These are phyloP conservation scores for Metschnikowia matae DNA, from an alignment of 805 yeast species.

Conservation along the genomic window DNA sequence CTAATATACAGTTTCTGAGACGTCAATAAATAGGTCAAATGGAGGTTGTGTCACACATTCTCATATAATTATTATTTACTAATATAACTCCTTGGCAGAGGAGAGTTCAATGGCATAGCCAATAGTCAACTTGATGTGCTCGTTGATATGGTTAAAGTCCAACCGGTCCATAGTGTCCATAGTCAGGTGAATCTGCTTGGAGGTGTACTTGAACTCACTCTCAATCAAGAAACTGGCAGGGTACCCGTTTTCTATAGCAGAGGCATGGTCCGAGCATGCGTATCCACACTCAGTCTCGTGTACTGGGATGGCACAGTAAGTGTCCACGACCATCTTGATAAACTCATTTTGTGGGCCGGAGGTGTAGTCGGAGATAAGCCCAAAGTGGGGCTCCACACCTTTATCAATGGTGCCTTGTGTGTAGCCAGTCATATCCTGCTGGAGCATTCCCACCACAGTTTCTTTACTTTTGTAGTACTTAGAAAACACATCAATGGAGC, in stretches of 20 bases:
- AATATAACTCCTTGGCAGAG: constrained; percentile 17
- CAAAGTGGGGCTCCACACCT: constrained; percentile 62
- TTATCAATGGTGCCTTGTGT: constrained; percentile 46
- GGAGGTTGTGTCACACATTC: too few relatives aligned
- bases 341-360: constrained; percentile 52
- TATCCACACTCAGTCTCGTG: constrained; percentile 81
- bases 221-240: constrained; percentile 85
- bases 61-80: neutral
- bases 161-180: constrained; percentile 79
- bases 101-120: constrained; percentile 69
- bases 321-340: constrained; percentile 54
- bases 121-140: constrained; percentile 74
- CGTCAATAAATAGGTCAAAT: too few relatives aligned
- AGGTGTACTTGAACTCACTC: constrained; percentile 58
- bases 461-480: constrained; percentile 43
- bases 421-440: constrained; percentile 93
- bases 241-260: constrained; percentile 77
- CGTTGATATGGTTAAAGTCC: constrained; percentile 71
- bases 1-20: too few relatives aligned
- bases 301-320: constrained; percentile 65
- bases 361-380: constrained; percentile 74
- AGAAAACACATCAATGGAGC: constrained; percentile 75
- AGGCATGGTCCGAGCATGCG: constrained; percentile 91
- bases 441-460: constrained; percentile 76
- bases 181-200: constrained; percentile 70